Conservation (phyloP, 2,329 filamentous ascomycete genomes). For the Xylaria sp. region DNA sequence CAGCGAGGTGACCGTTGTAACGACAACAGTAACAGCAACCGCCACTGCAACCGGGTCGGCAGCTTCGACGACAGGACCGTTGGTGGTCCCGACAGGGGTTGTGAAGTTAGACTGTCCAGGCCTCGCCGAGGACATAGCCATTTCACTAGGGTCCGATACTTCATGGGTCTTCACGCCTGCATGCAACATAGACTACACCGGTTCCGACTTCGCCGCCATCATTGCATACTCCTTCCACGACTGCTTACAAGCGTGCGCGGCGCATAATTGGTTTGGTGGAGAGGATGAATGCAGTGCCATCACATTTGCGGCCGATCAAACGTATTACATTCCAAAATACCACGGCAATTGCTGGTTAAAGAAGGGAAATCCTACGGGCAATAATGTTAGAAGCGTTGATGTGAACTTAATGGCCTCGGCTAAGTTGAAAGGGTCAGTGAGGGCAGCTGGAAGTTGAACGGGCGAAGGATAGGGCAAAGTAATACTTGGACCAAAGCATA, state of each 20-base stretch:
- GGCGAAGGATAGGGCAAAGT: not conserved
- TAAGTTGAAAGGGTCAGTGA: not conserved
- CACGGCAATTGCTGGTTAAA: conserved; percentile 29
- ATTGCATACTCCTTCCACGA: conserved; percentile 30
- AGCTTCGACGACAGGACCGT: conserved; percentile 5
- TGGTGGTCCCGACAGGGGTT: conserved; percentile 26
- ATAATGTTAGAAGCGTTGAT: not conserved
- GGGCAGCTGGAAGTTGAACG: not conserved
- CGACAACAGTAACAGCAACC: conserved; percentile 5
- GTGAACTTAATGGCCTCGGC: not conserved
- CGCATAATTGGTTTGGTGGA: conserved; percentile 27
- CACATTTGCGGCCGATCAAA: conserved; percentile 26
- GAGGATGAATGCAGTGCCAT: conserved; percentile 22
- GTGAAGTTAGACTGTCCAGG: conserved; percentile 31
- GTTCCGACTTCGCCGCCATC: conserved; percentile 25
- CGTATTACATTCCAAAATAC: conserved; percentile 7
- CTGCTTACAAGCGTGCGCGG: conserved; percentile 31
- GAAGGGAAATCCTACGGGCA: not conserved
- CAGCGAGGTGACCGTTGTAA: not conserved
- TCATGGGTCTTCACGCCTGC: conserved; percentile 28
- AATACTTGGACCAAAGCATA: not conserved
- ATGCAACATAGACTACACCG: conserved; percentile 25
- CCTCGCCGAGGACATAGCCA: conserved; percentile 10
- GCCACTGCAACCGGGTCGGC: conserved; percentile 6
- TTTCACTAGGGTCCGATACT: conserved; percentile 10